Evolutionary conservation across 202 grass and related monocot genomes (phyloP).

Genomic region (Schoenoplectus tabernaemontani): DNA sequence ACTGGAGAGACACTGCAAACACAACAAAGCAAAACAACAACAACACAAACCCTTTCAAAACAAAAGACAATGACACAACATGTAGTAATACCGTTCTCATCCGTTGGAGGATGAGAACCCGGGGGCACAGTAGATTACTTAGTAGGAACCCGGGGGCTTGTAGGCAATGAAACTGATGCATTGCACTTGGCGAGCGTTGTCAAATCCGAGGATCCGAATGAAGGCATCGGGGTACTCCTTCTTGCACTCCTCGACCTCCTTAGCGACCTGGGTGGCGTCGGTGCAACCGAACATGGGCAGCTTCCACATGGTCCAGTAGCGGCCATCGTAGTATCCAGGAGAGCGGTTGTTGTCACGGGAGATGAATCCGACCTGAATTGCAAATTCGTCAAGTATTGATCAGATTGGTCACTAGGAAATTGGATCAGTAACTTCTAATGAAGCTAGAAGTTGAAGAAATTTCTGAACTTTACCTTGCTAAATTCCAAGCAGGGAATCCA

Average conservation of each 20-base stretch:
- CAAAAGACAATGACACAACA: no score
- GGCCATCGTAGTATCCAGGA: slow-evolving; percentile 41
- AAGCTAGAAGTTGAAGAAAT: not conserved
- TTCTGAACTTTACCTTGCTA: slow-evolving; percentile 26
- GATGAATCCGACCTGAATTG: slow-evolving; percentile 28
- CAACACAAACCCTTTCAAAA: no score
- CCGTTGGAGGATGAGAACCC: not conserved
- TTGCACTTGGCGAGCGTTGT: slow-evolving; percentile 28
- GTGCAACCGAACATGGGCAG: slow-evolving; percentile 62
- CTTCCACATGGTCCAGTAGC: slow-evolving; percentile 84
- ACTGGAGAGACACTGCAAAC: no score
- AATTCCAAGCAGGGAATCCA: slow-evolving; percentile 71
- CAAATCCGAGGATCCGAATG: slow-evolving; percentile 27
- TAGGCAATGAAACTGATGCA: slow-evolving; percentile 34
- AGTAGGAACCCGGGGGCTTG: slow-evolving; percentile 19
- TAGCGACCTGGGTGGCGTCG: slow-evolving; percentile 22
- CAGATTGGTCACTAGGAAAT: not conserved
- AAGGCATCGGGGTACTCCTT: slow-evolving; percentile 28
- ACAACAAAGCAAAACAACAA: no score
- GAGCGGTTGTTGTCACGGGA: slow-evolving; percentile 38
- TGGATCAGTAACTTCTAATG: not conserved
- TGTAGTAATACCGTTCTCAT: slow-evolving; percentile 13
- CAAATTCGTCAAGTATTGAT: not conserved
- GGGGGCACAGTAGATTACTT: not conserved
- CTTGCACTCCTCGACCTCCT: slow-evolving; percentile 23